Base-by-base conservation (phyloP, 2,329 filamentous ascomycete species). In the Cladobotryum protrusum region DNA sequence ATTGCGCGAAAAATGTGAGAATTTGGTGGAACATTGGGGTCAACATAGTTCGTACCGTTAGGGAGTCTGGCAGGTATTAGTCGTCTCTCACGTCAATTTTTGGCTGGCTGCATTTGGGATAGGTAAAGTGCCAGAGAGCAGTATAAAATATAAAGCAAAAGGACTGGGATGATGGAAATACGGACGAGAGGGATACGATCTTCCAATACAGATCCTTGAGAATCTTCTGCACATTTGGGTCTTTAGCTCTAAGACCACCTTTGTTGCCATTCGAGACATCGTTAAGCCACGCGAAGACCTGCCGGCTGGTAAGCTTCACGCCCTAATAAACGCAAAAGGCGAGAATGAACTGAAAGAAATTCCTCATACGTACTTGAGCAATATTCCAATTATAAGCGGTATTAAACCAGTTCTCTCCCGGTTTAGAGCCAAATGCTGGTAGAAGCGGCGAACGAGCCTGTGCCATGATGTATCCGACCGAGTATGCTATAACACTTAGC, bases 241-340 rank as follows among this genome's bases (percentile, higher is more conserved):
- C 42, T 24, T 29, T 9, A 12, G 43, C 24, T 33, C 24, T 29
- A 13, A 13, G 8, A 9, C 48, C 48, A 11, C 48, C 48, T 5
- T 8, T 33, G 15, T 41, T 24, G 13, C 42, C 42, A 9, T 33
- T 40, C 3, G 11, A 19, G 42, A 20, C 42, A 4, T 45, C 37
- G 3, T 40, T 42, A n/a, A 50, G 36, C 42, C 42, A 45, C 19
- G 4, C 3, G 15, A 33, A 45, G 18, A 50, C 41, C 48, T 50
- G 17, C 13, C 12, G 15, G 18, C 12, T 42, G 9, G 14, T 42
- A 12, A 42, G n/a, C 20, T 24, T 6, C 6, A 42, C 13, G 15
- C 8, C 19, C 40, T 13, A 24, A 18, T 24, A 18, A 42, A 14
- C 12, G 9, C 20, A 12, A 8, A 24, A 19, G 18, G 39, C 14